Evolutionary conservation across 371 early-diverging fungal species (phyloP).

Genomic region (Globomyces sp.): DNA sequence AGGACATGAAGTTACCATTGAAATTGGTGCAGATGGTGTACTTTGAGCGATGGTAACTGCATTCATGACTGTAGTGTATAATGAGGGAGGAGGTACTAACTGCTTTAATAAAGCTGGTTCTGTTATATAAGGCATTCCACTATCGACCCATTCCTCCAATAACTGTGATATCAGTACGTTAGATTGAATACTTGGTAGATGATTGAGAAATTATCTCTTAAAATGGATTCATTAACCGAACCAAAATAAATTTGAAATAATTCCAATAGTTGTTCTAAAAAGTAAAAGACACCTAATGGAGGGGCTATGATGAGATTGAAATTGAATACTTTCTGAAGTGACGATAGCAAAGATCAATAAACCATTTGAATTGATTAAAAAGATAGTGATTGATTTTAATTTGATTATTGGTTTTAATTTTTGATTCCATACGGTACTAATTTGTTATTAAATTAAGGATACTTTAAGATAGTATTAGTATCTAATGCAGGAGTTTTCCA

Average conservation of each 20-base stretch:
- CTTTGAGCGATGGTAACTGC: conserved; percentile 64
- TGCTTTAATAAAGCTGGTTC: conserved; percentile 82
- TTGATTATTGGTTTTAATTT: background rate
- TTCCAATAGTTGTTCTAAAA: conserved; percentile 79
- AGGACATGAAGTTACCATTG: conserved; percentile 71
- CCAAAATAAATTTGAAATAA: conserved; percentile 79
- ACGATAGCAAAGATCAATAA: conserved; percentile 74
- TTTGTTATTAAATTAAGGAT: conserved; percentile 38
- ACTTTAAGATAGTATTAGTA: background rate
- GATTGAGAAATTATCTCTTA: conserved; percentile 91
- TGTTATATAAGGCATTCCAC: conserved; percentile 84
- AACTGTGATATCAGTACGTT: conserved; percentile 43
- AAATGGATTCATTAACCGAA: conserved; percentile 70
- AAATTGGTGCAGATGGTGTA: conserved; percentile 2
- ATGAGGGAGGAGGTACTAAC: conserved; percentile 83
- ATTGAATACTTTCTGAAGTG: conserved; percentile 63
- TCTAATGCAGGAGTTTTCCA: conserved; percentile 45
- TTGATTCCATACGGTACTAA: background rate
- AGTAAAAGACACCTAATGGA: conserved; percentile 80
- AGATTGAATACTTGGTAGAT: conserved; percentile 69
- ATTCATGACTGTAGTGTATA: conserved; percentile 79
- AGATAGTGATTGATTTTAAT: conserved; percentile 33
- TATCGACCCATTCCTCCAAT: conserved; percentile 91
- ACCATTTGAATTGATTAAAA: conserved; percentile 53
- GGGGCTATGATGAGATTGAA: conserved; percentile 55